Evolutionary conservation across 306 rosid genomes (phyloP), one percentile per base, ranked within the genome.

Genomic region (Rosa rugosa): DNA sequence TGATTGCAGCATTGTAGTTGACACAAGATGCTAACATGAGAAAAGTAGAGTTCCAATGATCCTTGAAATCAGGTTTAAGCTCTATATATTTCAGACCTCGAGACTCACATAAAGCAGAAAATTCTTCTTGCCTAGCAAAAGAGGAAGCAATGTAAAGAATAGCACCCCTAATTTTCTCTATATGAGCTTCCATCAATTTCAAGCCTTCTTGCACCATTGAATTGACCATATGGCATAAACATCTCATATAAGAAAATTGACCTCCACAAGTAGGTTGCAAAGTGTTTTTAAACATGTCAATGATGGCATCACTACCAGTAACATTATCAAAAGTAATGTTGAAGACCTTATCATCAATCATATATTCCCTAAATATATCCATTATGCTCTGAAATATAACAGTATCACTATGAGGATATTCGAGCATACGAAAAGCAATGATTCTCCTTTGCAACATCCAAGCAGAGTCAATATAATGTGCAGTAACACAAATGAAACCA

Each of bases 171-270:
- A 73, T 73, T 38, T 73, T 73, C 46, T 41, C 41, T 54, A 56
- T 38, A 6, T 41, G 68, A 40, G n/a, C 13, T 56, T 73, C 53
- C 77, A 73, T 73, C 68, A 56, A 22, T 22, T 73, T 40, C 77
- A 73, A 56, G 8, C 23, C 67, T 56, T 73, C 50, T 73, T 20
- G 51, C 17, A 20, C 66, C 16, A 73, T 22, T 5, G 50, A 73
- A 54, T 54, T 54, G 38, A 73, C 13, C 66, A 38, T 41, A 40
- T 41, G 50, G 20, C 38, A n/a, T 54, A 73, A 54, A 54, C 77
- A 73, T 56, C 46, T 38, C 77, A 73, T n/a, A 53, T 73, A 13
- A 12, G 20, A 75, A 62, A 27, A 23, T 5, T 11, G 71, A 60
- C 44, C 79, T 38, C 51, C 78, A 44, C 34, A 10, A 44, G 45